phyloP scores from a whole-genome alignment of 352 stramenopile genomes.

The Pythium coloratum region DNA sequence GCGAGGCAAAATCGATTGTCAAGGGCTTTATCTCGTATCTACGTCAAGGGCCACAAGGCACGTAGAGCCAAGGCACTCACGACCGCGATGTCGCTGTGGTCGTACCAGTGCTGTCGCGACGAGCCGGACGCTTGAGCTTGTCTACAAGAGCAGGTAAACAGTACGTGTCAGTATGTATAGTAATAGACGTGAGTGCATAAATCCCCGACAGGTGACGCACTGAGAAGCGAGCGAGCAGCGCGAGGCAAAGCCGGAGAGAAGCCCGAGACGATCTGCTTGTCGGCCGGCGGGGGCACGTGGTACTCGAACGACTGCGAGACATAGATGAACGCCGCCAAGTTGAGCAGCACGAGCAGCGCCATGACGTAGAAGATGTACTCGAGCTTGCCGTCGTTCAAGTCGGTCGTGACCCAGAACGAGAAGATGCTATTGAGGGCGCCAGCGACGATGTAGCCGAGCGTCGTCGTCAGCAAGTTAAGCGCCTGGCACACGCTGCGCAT shows the following conservation, averaged over 20 bases:
- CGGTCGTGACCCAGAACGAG: conserved; percentile 88
- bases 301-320: conserved; percentile 87
- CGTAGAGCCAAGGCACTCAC: conserved; percentile 8
- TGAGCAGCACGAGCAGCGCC: conserved; percentile 68
- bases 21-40: conserved; percentile 73
- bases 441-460: conserved; percentile 84
- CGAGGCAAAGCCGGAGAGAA: conserved; percentile 33
- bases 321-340: conserved; percentile 62
- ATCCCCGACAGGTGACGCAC: conserved; percentile 1
- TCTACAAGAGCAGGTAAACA: background rate
- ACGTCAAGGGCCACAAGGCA: conserved; percentile 21
- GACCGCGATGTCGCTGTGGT: conserved; percentile 1
- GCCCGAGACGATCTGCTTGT: conserved; percentile 38
- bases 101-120: conserved; percentile 17
- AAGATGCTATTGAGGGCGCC: conserved; percentile 87
- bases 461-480: conserved; percentile 89
- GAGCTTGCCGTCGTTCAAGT: conserved; percentile 90
- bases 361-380: conserved; percentile 90
- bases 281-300: conserved; percentile 30
- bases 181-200: background rate
- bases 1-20: conserved; percentile 84
- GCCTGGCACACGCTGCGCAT: conserved; percentile 92
- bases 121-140: conserved; percentile 27
- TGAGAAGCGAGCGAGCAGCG: conserved; percentile 24
- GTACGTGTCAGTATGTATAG: conserved; percentile 5